Base-by-base conservation (phyloP, 805 yeast genomes). In the Candida railenensis region DNA sequence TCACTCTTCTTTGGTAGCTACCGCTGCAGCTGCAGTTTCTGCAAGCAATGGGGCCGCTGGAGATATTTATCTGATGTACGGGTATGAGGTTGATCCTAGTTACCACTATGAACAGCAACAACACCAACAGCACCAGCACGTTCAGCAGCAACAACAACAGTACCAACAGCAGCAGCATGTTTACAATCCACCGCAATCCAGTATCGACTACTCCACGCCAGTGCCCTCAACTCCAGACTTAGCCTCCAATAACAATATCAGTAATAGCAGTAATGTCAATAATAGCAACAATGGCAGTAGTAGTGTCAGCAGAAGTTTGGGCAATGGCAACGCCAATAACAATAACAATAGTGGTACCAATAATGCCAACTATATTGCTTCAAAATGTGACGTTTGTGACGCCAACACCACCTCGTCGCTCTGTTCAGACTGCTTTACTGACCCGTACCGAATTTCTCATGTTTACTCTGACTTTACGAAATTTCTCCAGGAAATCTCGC, bases 391-490 rank as follows among this genome's bases (percentile, higher is more conserved):
- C 46, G 57, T 65, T 37, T 66, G 71, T 45, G 43, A 54, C 19
- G 38, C 46, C 9, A 47, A 52, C 37, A 64, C 59, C 46, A 43
- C 55, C 12, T 55, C 32, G 39, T 36, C 39, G 34, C 34, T 39
- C 21, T 65, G 70, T 53, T 33, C 49, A 14, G 42, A 40, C 34
- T 66, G 71, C 52, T 65, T 57, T 50, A 39, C 56, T 12, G 59
- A 66, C 50, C 71, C 71, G 3, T 65, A 57, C 53, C 51, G 53
- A 5, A 47, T 52, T n/a, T 50, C 54, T 11, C 53, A 57, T 47
- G 67, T 63, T 42, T 59, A 52, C 49, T 54, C 55, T 11, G 65
- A 63, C 45, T 66, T 57, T 48, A 61, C 58, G 47, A 64, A 56
- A 22, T 65, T 57, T 42, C 56, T 66, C 48, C 44, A 50, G 44